phyloP scores from a whole-genome alignment of 768 basidiomycete genomes.

The Boletus insuetus region DNA sequence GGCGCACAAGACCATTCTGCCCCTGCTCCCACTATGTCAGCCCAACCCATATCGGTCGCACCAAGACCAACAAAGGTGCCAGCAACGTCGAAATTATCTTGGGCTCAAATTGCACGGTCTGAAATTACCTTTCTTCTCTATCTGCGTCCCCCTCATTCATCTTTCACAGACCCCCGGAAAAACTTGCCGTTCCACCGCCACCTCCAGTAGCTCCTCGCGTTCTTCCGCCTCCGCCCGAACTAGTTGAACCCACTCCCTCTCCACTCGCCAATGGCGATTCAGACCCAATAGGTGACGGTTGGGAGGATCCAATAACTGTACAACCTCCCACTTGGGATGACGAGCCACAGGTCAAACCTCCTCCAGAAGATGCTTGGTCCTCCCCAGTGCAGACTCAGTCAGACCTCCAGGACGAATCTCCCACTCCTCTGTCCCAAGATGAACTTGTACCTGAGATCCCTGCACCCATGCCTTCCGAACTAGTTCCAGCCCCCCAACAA shows the following conservation, averaged over 20 bases:
- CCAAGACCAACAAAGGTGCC: conserved; percentile 50
- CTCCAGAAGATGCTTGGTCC: conserved; percentile 31
- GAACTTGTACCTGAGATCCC: conserved; percentile 30
- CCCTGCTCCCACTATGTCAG: conserved; percentile 19
- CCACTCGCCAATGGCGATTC: conserved; percentile 31
- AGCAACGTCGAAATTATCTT: conserved; percentile 75
- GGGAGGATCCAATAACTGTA: conserved; percentile 75
- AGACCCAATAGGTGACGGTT: conserved; percentile 41
- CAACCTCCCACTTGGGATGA: conserved; percentile 73
- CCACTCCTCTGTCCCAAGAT: conserved; percentile 25
- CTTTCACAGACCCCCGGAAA: conserved; percentile 58
- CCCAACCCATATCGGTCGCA: conserved; percentile 13
- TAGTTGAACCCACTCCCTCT: conserved; percentile 26
- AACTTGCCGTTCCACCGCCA: conserved; percentile 46
- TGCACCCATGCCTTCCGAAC: conserved; percentile 21
- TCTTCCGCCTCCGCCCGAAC: conserved; percentile 19
- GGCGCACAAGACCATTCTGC: conserved; percentile 37
- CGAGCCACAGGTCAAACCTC: conserved; percentile 46
- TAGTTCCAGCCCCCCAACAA: conserved; percentile 11
- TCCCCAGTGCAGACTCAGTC: conserved; percentile 31
- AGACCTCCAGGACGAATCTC: conserved; percentile 19
- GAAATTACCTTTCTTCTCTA: not conserved
- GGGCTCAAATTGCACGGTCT: conserved; percentile 79
- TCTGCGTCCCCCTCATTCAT: not conserved
- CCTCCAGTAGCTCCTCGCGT: conserved; percentile 22